Conservation (phyloP, 495 filamentous ascomycete genomes). For the Penicillium goetzii region DNA sequence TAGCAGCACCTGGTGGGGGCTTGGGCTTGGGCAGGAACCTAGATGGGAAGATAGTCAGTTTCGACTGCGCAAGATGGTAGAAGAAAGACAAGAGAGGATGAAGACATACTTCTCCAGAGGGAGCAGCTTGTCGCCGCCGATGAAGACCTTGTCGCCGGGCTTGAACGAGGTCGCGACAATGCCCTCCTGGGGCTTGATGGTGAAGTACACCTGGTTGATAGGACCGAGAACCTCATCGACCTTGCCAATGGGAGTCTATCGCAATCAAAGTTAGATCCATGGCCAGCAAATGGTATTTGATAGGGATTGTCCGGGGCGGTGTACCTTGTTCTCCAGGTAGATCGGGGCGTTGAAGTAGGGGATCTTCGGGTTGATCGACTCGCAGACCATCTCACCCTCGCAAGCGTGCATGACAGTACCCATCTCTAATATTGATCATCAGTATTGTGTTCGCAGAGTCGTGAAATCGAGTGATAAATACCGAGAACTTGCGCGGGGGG, state of each 20-base stretch:
- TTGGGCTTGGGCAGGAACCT: conserved; percentile 95
- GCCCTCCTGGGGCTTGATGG: conserved; percentile 92
- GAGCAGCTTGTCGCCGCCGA: conserved; percentile 89
- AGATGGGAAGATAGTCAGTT: conserved; percentile 25
- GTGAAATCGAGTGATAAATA: conserved; percentile 35
- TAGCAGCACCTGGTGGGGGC: conserved; percentile 66
- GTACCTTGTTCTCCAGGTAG: conserved; percentile 96
- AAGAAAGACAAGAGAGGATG: not conserved
- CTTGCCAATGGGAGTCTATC: conserved; percentile 61
- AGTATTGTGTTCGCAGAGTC: conserved; percentile 21
- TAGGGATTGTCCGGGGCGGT: conserved; percentile 9
- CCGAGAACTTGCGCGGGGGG: conserved; percentile 69
- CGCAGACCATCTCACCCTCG: conserved; percentile 96
- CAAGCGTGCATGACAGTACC: conserved; percentile 89
- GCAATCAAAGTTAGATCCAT: conserved; percentile 26
- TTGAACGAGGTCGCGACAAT: conserved; percentile 96
- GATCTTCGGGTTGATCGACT: conserved; percentile 90
- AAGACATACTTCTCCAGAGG: conserved; percentile 75
- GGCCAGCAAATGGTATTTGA: not conserved
- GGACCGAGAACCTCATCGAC: conserved; percentile 77
- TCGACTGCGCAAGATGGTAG: not conserved
- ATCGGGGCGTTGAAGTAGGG: conserved; percentile 99
- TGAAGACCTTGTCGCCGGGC: conserved; percentile 94
- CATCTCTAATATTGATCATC: conserved; percentile 65
- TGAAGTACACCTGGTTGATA: conserved; percentile 97